Conservation (phyloP, 331 rosid genomes). For the Malus hybrid region DNA sequence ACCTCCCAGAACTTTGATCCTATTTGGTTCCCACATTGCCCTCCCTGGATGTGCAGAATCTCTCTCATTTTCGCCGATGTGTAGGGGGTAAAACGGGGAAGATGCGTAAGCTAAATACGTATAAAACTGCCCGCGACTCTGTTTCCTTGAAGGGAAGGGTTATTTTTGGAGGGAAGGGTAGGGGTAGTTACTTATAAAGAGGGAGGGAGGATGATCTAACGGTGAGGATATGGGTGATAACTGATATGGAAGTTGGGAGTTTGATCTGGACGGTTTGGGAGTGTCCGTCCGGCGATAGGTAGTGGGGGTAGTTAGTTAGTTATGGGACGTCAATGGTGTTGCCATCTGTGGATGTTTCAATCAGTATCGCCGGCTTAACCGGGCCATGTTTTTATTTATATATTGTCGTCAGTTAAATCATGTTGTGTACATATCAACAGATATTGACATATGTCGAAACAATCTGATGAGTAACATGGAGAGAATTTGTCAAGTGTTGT, state of each 20-base stretch:
- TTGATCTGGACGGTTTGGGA: constrained; percentile 7
- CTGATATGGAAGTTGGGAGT: background rate
- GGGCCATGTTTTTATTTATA: background rate
- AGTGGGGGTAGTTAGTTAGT: background rate
- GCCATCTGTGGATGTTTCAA: constrained; percentile 29
- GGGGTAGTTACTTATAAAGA: constrained; percentile 12
- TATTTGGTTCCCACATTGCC: constrained; percentile 72
- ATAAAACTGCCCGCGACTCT: constrained; percentile 4
- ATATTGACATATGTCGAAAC: too few species aligned
- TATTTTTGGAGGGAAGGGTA: constrained; percentile 6
- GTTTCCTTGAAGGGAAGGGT: background rate
- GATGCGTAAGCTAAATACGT: background rate
- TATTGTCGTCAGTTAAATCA: too few species aligned
- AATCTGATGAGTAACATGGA: too few species aligned
- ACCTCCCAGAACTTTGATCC: constrained; percentile 69
- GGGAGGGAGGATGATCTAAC: background rate
- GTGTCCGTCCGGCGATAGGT: background rate
- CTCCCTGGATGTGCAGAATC: constrained; percentile 74
- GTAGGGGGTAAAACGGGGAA: background rate
- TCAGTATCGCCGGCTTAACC: constrained; percentile 35
- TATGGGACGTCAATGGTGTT: background rate
- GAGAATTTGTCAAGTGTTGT: too few species aligned
- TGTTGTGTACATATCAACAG: too few species aligned
- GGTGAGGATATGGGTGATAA: background rate
- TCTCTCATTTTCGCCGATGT: constrained; percentile 40